Conservation (phyloP, 2,329 filamentous ascomycete species). For the Hypoxylon sp. region DNA sequence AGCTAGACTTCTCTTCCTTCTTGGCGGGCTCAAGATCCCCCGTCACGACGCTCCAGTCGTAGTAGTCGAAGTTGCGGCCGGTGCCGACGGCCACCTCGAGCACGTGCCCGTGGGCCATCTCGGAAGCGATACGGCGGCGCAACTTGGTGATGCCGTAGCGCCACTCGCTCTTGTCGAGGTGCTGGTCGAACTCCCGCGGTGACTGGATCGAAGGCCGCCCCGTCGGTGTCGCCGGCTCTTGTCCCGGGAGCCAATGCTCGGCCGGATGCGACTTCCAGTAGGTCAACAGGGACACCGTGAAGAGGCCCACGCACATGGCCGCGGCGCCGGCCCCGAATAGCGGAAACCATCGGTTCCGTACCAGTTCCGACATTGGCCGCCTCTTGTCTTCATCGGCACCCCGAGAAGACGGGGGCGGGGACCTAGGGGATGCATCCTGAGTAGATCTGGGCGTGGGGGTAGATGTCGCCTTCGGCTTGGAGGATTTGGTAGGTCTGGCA, state of each 20-base stretch:
- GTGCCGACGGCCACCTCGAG: constrained; percentile 73
- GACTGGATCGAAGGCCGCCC: constrained; percentile 62
- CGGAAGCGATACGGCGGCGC: constrained; percentile 60
- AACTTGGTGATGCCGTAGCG: constrained; percentile 67
- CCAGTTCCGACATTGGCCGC: constrained; percentile 44
- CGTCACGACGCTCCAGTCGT: constrained; percentile 62
- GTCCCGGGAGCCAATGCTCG: constrained; percentile 47
- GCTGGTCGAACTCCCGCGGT: constrained; percentile 68
- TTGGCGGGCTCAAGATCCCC: constrained; percentile 34
- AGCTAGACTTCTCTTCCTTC: constrained; percentile 39
- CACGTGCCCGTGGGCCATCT: constrained; percentile 65
- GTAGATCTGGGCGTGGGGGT: constrained; percentile 1
- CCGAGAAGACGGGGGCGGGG: constrained; percentile 15
- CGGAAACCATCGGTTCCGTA: constrained; percentile 55
- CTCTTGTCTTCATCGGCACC: constrained; percentile 23
- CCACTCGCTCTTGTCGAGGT: constrained; percentile 68
- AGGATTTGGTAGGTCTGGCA: constrained; percentile 7
- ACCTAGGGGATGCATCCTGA: background rate
- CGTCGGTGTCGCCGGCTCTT: constrained; percentile 57
- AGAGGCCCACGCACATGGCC: constrained; percentile 61
- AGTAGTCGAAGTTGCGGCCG: constrained; percentile 70
- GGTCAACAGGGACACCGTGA: constrained; percentile 52
- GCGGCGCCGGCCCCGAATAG: constrained; percentile 61
- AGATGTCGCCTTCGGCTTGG: constrained; percentile 17
- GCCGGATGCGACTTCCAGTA: constrained; percentile 45